phyloP scores from a whole-genome alignment of 2,329 filamentous ascomycete genomes.

The Fusarium oxysporum region DNA sequence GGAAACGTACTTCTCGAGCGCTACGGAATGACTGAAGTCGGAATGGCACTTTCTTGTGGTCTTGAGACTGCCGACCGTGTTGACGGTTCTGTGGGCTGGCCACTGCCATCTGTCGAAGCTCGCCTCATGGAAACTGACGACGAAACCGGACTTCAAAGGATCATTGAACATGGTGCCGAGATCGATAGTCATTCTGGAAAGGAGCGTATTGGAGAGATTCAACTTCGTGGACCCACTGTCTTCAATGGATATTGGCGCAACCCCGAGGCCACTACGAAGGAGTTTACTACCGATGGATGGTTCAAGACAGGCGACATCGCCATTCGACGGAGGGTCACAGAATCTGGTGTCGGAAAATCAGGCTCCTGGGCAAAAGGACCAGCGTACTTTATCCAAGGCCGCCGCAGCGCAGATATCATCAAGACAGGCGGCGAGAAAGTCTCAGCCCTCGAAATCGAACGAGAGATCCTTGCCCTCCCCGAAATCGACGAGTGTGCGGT shows the following conservation, averaged over 20 bases:
- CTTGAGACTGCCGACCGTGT: conserved; percentile 81
- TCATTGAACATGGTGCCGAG: conserved; percentile 74
- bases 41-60: conserved; percentile 97
- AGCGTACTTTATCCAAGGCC: conserved; percentile 91
- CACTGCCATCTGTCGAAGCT: conserved; percentile 86
- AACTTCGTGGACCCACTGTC: conserved; percentile 3
- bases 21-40: conserved; percentile 99
- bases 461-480: conserved; percentile 85
- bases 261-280: conserved; percentile 3
- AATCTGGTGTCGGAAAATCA: conserved; percentile 57
- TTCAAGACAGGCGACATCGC: conserved; percentile 22
- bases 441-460: conserved; percentile 91
- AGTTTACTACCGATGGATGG: conserved; percentile 10
- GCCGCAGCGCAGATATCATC: conserved; percentile 93
- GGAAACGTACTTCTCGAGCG: conserved; percentile 93
- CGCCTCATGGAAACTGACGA: conserved; percentile 78
- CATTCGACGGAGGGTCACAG: conserved; percentile 50
- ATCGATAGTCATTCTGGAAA: conserved; percentile 60
- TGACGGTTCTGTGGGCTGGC: conserved; percentile 94
- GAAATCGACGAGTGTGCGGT: conserved; percentile 87
- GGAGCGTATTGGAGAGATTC: conserved; percentile 88
- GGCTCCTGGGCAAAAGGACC: conserved; percentile 70
- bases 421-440: conserved; percentile 96
- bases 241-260: conserved; percentile 13
- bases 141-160: conserved; percentile 69